Evolutionary conservation across 768 basidiomycete genomes (phyloP), one percentile per base, ranked within the genome.

Genomic region (Amanita thiersii): DNA sequence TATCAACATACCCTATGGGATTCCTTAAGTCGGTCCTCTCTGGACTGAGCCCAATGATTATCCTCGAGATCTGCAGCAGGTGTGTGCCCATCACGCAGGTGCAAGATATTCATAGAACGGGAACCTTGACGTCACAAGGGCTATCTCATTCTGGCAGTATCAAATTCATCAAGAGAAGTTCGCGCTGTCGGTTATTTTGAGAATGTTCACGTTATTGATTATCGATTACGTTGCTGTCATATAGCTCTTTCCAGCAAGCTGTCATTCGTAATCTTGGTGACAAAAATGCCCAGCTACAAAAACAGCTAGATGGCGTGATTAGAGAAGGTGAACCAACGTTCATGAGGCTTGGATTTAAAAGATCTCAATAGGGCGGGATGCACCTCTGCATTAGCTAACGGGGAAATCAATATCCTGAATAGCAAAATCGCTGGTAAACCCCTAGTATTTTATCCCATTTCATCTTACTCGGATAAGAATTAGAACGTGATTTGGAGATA

Each of bases 81-180:
- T 81, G 41, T 14, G 64, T 55, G n/a, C n/a, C n/a, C n/a, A n/a
- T n/a, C n/a, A n/a, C n/a, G n/a, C n/a, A n/a, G n/a, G n/a, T n/a
- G n/a, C n/a, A n/a, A n/a, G n/a, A n/a, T n/a, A n/a, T n/a, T n/a
- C n/a, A n/a, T n/a, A n/a, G n/a, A n/a, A n/a, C n/a, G n/a, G n/a
- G n/a, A n/a, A n/a, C n/a, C n/a, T n/a, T n/a, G 15, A 33, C 24
- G 37, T 34, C 47, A 46, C 37, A 23, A 87, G 86, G 15, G 86
- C 88, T 3, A 73, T 90, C 44, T 85, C 87, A 3, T 91, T 91
- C 57, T 91, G 88, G 88, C 85, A 88, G 57, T 91, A 91, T 57
- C 88, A 91, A 53, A 74, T 81, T 38, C 84, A 86, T 48, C 88
- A 91, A 60, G 88, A 91, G 64, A 79, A 75, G 87, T 85, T 43